Conservation (phyloP, 139 green algal species). For the Zygnema circumcarinatum region DNA sequence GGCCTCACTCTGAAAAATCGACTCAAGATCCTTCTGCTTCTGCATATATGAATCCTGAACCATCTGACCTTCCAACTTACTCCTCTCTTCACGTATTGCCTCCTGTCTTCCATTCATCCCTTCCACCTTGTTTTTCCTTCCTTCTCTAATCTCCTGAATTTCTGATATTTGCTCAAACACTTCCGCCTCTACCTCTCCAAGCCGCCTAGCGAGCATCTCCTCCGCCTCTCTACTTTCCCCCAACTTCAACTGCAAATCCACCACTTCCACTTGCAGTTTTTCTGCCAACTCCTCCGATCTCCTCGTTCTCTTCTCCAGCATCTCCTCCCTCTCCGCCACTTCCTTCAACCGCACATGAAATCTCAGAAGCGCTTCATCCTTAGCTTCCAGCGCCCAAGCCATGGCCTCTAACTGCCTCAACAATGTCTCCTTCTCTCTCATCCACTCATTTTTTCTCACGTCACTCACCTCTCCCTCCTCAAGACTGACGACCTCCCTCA, state of each 20-base stretch:
- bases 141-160: no score
- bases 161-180: no score
- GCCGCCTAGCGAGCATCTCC: no score
- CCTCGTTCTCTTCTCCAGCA: background rate
- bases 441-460: background rate
- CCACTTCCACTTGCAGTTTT: background rate
- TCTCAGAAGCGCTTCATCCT: background rate
- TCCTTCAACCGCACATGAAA: background rate
- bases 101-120: no score
- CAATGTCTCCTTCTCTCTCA: background rate
- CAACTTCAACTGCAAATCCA: background rate
- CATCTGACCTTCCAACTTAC: no score
- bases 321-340: constrained; percentile 13
- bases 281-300: background rate
- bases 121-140: no score
- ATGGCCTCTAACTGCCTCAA: background rate
- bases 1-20: no score
- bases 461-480: background rate
- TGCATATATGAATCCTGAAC: no score
- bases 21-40: no score
- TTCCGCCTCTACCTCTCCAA: no score
- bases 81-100: no score
- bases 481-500: background rate
- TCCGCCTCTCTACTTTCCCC: background rate
- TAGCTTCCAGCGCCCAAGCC: background rate